phyloP scores from a whole-genome alignment of 495 filamentous ascomycete genomes.

The Xylaria intraflava region DNA sequence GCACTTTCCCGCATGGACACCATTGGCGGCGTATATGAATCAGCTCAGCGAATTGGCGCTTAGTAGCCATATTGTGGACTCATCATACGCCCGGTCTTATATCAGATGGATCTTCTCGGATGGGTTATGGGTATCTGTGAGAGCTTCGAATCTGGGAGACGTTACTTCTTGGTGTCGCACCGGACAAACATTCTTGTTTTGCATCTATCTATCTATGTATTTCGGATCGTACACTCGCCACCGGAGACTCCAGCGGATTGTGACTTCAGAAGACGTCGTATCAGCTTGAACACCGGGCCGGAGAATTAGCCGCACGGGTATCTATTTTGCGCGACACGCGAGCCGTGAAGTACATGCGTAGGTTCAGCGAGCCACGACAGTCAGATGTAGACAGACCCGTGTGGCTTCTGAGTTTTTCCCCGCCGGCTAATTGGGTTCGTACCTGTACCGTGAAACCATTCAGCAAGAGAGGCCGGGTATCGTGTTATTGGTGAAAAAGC shows the following conservation, averaged over 20 bases:
- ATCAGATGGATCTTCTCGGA: no score
- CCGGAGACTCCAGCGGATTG: neutral
- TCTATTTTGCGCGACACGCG: neutral
- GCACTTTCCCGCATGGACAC: neutral
- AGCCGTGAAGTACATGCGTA: neutral
- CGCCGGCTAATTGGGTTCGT: neutral
- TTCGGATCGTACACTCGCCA: no score
- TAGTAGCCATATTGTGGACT: no score
- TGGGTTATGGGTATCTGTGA: no score
- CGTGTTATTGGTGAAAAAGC: no score
- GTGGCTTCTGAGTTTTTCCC: neutral
- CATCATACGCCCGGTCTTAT: no score
- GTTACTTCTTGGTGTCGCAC: no score
- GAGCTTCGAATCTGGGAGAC: no score
- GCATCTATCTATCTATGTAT: no score
- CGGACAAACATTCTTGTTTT: no score
- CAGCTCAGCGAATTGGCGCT: no score
- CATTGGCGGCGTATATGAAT: neutral
- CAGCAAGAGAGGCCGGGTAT: no score
- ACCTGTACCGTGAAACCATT: neutral
- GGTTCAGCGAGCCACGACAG: neutral
- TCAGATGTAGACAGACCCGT: neutral
- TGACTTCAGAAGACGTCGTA: neutral
- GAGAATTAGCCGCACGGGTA: neutral
- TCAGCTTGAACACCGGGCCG: neutral